Conservation (phyloP, 2,329 filamentous ascomycete species). For the Corinectria fuckeliana region DNA sequence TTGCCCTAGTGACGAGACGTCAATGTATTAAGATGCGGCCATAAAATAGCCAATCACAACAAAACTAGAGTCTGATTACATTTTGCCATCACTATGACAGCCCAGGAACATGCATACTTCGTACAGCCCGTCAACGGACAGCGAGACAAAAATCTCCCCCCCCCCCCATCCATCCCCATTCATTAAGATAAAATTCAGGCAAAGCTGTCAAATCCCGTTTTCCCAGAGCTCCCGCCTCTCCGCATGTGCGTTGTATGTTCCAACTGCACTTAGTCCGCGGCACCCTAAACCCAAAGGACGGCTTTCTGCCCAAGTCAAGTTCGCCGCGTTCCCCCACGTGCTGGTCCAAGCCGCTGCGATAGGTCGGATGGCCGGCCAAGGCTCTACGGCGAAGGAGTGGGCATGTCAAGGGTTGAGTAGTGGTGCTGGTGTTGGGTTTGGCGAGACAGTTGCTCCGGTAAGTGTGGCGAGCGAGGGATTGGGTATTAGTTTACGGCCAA, state of each 20-base stretch:
- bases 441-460: neutral
- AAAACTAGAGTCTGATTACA: neutral
- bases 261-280: neutral
- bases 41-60: neutral
- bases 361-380: neutral
- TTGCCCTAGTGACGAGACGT: neutral
- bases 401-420: neutral
- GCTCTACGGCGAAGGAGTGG: neutral
- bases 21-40: neutral
- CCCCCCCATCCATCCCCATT: too few species aligned
- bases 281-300: neutral
- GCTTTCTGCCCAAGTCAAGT: neutral
- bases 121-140: neutral
- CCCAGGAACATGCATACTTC: neutral
- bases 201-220: neutral
- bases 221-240: neutral
- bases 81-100: conserved; percentile 7
- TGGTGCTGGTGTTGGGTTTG: neutral
- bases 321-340: neutral
- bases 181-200: neutral
- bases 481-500: neutral
- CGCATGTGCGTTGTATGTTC: conserved; percentile 2
- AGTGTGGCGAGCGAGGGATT: neutral
- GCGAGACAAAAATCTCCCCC: too few species aligned
- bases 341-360: neutral